Base-by-base conservation (phyloP, 805 yeast species). In the Lipomyces lipofer region DNA sequence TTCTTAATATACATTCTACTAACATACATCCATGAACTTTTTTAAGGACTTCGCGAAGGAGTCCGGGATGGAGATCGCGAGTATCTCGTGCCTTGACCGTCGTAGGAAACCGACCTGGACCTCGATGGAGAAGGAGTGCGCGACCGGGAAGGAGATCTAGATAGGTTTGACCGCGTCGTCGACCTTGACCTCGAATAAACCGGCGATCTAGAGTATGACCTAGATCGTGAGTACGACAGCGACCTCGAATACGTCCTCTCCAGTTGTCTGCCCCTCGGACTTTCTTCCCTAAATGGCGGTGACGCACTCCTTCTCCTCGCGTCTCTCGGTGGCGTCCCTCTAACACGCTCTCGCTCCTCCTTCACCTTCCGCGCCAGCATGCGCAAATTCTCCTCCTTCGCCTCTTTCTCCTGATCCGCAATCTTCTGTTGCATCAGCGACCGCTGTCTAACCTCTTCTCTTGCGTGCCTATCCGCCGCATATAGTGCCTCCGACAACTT, bases 401-500 rank as follows among this genome's bases (percentile, higher is more conserved):
- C 78, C 30, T 67, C 67, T 2, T 72, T 70, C 58, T 80, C 80
- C 61, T 77, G 73, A 59, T 79, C 83, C 13, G 80, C 80, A 33
- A 75, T 64, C 62, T 75, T 71, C 58, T 73, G 73, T 64, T 77
- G 78, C 69, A 78, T 68, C 32, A 75, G 76, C 22, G 79, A 76
- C 49, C 85, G 74, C 51, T 76, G 65, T 44, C 74, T 74, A 30
- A 85, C 74, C 52, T 81, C 83, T 44, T 79, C 78, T 46, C 86
- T 72, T 1, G 86, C 85, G 48, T 77, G 73, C 22, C 74, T 70
- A 48, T 83, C 92, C 0, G 94, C 95, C 13, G 72, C 71, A 49
- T 81, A 84, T 48, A 92, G 74, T 0, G 97, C 96, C 47, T 77
- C 79, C 1, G 90, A 80, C 22, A 92, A 75, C 29, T 77, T 73